A percentile compares a stretch with the other conserved stretches of the same genome.
Evolutionary conservation across 2,329 filamentous ascomycete species (phyloP).

Genomic region (Arachnomyces sp.): DNA sequence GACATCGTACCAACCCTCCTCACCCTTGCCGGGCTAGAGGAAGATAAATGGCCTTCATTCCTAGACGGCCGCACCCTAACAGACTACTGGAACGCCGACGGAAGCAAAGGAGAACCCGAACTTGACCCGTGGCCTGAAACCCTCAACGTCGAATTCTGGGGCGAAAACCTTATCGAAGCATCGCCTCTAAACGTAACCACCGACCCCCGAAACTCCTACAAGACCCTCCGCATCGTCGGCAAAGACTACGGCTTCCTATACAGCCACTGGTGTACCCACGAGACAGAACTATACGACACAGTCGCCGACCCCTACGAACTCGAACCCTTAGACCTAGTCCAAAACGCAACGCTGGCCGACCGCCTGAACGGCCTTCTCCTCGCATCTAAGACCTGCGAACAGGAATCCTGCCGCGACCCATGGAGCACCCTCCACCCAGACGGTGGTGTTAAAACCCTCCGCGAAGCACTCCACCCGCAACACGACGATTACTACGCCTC

Average conservation of each 20-base stretch:
- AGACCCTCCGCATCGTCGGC: conserved; percentile 21
- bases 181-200: conserved; percentile 1
- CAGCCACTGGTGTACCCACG: conserved; percentile 23
- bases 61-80: conserved; percentile 26
- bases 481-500: conserved; percentile 14
- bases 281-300: conserved; percentile 28
- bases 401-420: conserved; percentile 1
- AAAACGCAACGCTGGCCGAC: conserved; percentile 3
- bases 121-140: conserved; percentile 3
- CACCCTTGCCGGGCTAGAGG: conserved; percentile 17
- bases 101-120: conserved; percentile 4
- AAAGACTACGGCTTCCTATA: conserved; percentile 19
- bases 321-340: conserved; percentile 12
- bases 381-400: conserved; percentile 1
- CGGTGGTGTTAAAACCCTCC: conserved; percentile 10
- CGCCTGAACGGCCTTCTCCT: conserved; percentile 4
- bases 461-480: conserved; percentile 13
- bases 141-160: conserved; percentile 11
- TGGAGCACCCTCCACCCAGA: conserved; percentile 10
- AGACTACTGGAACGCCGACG: conserved; percentile 19
- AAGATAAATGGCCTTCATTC: conserved; percentile 16
- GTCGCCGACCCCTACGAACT: conserved; percentile 19
- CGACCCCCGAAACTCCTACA: conserved; percentile 19
- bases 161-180: conserved; percentile 14
- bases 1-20: conserved; percentile 26